Evolutionary conservation across 1,139 yeast species (phyloP).

Genomic region (Debaryomyces nepalensis): DNA sequence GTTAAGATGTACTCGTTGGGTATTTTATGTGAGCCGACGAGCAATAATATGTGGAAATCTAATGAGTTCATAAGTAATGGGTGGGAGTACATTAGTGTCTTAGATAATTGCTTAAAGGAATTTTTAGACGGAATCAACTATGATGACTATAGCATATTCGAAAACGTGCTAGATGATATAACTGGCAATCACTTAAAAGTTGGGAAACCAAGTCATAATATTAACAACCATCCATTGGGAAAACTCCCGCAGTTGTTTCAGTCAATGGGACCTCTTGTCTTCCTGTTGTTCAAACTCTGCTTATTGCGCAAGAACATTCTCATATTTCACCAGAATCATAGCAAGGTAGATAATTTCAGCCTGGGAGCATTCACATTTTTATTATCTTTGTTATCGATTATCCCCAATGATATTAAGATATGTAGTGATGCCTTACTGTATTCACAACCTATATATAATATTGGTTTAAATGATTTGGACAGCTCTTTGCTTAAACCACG

Average conservation of each 20-base stretch:
- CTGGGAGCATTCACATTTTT: conserved; percentile 41
- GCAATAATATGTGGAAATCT: conserved; percentile 51
- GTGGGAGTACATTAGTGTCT: conserved; percentile 57
- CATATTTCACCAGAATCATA: conserved; percentile 52
- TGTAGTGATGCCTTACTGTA: conserved; percentile 23
- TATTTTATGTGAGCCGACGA: conserved; percentile 52
- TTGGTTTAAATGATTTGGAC: conserved; percentile 63
- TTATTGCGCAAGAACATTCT: conserved; percentile 65
- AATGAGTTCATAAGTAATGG: conserved; percentile 55
- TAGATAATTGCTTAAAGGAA: conserved; percentile 46
- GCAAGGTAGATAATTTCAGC: conserved; percentile 27
- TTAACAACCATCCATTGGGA: conserved; percentile 54
- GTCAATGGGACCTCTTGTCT: conserved; percentile 72
- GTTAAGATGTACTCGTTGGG: conserved; percentile 72
- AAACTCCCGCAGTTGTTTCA: conserved; percentile 52
- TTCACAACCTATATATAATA: conserved; percentile 61
- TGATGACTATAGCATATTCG: conserved; percentile 27
- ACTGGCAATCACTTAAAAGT: conserved; percentile 16
- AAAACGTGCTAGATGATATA: conserved; percentile 23
- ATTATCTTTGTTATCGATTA: conserved; percentile 40
- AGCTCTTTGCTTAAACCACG: conserved; percentile 22
- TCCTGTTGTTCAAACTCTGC: conserved; percentile 71
- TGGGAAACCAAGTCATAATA: conserved; percentile 15
- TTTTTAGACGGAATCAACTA: conserved; percentile 34
- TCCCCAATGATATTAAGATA: conserved; percentile 37